Evolutionary conservation across 1,284 basidiomycete genomes (phyloP).

Genomic region (Trametes polyzona): DNA sequence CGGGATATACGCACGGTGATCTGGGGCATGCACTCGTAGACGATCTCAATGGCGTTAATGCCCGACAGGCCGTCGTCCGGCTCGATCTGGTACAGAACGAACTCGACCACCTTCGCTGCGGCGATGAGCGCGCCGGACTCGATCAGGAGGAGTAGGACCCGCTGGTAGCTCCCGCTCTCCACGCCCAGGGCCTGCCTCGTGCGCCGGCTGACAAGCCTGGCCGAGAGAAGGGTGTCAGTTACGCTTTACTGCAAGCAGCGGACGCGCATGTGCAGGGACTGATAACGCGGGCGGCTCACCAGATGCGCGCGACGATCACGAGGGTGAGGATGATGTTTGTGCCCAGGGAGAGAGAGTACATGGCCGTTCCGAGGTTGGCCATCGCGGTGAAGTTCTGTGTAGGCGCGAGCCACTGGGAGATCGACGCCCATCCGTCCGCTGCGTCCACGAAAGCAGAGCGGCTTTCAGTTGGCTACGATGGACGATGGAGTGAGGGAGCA

Average conservation of each 20-base stretch:
- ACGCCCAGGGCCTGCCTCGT: background rate
- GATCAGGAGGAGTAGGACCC: slow-evolving; percentile 9
- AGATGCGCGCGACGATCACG: slow-evolving; percentile 11
- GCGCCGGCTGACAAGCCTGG: slow-evolving; percentile 2
- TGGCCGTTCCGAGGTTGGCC: slow-evolving; percentile 21
- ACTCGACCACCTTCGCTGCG: slow-evolving; percentile 14
- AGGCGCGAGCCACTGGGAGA: background rate
- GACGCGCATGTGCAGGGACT: background rate
- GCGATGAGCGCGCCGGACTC: slow-evolving; percentile 14
- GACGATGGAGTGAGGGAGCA: background rate
- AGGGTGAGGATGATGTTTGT: slow-evolving; percentile 12
- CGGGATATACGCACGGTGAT: slow-evolving; percentile 5
- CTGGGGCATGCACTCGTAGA: slow-evolving; percentile 19
- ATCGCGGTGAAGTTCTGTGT: slow-evolving; percentile 5
- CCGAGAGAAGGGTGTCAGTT: background rate
- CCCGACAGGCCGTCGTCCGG: slow-evolving; percentile 15
- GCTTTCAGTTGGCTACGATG: background rate
- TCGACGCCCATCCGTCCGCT: background rate
- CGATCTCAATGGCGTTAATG: slow-evolving; percentile 16
- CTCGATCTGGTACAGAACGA: slow-evolving; percentile 12
- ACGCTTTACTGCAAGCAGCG: background rate
- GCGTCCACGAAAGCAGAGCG: background rate
- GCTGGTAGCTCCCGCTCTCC: slow-evolving; percentile 1
- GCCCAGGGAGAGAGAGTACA: slow-evolving; percentile 14
- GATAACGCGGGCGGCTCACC: background rate